These are phyloP conservation scores for Hygrophoropsis aurantiaca DNA, from an alignment of 768 basidiomycete species.

Conservation along the genomic window DNA sequence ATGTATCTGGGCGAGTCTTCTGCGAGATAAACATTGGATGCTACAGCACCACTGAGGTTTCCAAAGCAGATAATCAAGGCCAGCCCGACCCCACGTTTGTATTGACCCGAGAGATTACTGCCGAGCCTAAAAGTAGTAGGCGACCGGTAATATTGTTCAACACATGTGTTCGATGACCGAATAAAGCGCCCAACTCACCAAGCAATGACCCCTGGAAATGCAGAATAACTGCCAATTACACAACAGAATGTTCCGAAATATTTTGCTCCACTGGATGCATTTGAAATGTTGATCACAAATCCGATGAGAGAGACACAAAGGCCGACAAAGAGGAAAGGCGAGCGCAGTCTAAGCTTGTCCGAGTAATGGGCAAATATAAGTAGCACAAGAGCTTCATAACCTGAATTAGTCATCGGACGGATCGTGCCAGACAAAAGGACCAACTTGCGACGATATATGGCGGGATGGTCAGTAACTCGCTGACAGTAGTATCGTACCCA, in stretches of 20 bases:
- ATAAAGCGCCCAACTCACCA: conserved; percentile 39
- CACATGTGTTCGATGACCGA: background rate
- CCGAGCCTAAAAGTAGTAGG: conserved; percentile 59
- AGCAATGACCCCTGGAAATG: conserved; percentile 56
- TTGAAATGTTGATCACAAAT: conserved; percentile 59
- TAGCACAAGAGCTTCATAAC: conserved; percentile 44
- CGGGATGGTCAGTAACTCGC: conserved; percentile 63
- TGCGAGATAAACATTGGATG: conserved; percentile 58
- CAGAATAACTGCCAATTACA: conserved; percentile 57
- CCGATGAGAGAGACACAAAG: conserved; percentile 52
- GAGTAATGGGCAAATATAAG: conserved; percentile 55
- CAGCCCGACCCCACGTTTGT: conserved; percentile 69
- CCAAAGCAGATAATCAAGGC: conserved; percentile 69
- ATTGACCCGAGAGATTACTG: conserved; percentile 67
- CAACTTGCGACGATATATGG: conserved; percentile 62
- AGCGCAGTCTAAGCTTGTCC: conserved; percentile 53
- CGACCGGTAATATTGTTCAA: background rate
- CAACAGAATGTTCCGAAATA: conserved; percentile 71
- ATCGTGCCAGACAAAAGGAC: conserved; percentile 11
- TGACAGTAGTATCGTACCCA: conserved; percentile 52
- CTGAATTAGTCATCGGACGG: background rate
- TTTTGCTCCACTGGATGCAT: conserved; percentile 51
- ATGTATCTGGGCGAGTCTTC: conserved; percentile 59
- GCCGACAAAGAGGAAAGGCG: conserved; percentile 56
- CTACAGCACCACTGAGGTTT: conserved; percentile 62